Base-by-base conservation (phyloP, 23 red algal species). In the Gracilaria domingensis region DNA sequence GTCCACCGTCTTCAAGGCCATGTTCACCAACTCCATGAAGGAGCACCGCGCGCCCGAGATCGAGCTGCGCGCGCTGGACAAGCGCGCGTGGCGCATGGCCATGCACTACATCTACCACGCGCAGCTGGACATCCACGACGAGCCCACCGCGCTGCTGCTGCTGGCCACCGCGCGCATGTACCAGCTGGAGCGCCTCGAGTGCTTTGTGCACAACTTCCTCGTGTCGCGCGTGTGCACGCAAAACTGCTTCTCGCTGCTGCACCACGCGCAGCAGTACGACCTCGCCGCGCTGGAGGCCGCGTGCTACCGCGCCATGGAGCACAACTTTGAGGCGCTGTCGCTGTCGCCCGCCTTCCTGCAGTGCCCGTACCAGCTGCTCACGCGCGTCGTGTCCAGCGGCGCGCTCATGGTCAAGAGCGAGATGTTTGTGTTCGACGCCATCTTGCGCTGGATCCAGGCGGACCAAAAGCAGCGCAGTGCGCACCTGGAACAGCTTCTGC, bases 91-190 rank as follows among this genome's bases (percentile, higher is more conserved):
- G 90, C 44, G 40, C 36, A 84, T 93, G 81, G 79, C 82, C 56
- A 84, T 93, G 70, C 80, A 93, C 23, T 93, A 86, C 37, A 93
- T 93, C 50, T 93, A 93, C 44, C 67, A 83, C 12, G 90, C 90
- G 30, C 67, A 78, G 51, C 60, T 84, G 33, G 50, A 74, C 36
- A 66, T 93, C 13, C 20, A 79, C 39, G 82, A 86, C 56, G 90
- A 86, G 53, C 36, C 39, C 32, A 77, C 66, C 0, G 90, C 90
- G 0, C 42, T 93, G 80, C 39, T 84, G 12, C 36, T 86, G 73
- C 56, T 93, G 51, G 59, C 55, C 49, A 86, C 62, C 51, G 90
- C 90, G 40, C 25, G 90, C 6, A 93, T 93, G 90, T 93, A 86
- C 54, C 90, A 93, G 35, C 54, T 93, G 49, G 81, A 79, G 12